Evolutionary conservation across 164 flowering plant species (phyloP), one percentile per base, ranked within the genome.

Genomic region (Amborella trichopoda): DNA sequence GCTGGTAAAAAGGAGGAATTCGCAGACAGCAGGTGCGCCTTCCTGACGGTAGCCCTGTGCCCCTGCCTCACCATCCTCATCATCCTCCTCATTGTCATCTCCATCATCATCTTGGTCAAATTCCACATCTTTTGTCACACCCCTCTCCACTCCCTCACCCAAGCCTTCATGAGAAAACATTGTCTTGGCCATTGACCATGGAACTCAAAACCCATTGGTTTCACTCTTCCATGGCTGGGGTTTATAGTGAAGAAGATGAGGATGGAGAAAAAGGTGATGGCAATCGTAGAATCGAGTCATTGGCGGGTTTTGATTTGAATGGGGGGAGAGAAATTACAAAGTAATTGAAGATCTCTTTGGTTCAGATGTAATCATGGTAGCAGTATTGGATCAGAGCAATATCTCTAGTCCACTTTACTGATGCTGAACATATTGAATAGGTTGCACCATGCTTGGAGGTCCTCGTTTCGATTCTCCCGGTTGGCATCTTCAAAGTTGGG

Each of bases 301-400:
- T 24, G 10, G 23, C 8, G 25, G 27, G n/a, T 26, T 52, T 23
- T 27, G 39, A 28, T n/a, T n/a, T n/a, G n/a, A n/a, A 2, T 43
- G 64, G 47, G 51, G 50, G 39, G 74, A 64, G 19, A 70, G 75
- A 50, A 77, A 81, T 16, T 76, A 80, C 63, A 76, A 69, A 62
- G 77, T 86, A 67, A 76, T 86, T 26, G 84, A 86, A 27, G 84
- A 90, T 59, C 73, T 84, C 72, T 83, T 87, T 53, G 77, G 70
- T 0, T 52, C 77, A 27, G 98, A 87, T 61, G 53, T 76, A 47
- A 86, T 75, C 49, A 81, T 87, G 93, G 98, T 78, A 64, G 89
- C 78, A 0, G 89, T 79, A 56, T 65, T 83, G 4, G 85, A 91
- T 61, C 89, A 76, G 50, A 77, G 83, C 55, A 73, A 65, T 23